Conservation (phyloP, 139 green algal genomes). For the Trebouxia sp. region DNA sequence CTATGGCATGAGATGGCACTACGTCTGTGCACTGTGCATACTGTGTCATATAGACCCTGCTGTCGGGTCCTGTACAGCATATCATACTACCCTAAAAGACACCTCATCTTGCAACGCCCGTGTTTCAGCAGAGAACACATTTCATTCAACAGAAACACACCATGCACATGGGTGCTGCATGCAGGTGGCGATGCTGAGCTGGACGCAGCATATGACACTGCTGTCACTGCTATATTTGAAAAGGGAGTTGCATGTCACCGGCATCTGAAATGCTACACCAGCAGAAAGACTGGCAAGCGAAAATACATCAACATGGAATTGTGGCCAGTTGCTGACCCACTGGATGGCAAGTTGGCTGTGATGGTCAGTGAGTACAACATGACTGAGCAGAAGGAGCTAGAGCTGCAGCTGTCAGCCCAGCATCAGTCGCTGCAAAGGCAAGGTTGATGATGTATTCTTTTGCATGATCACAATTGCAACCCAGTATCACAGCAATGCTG, state of each 20-base stretch:
- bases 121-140: too few relatives aligned
- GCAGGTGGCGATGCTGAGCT: neutral
- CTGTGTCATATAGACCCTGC: too few relatives aligned
- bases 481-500: too few relatives aligned
- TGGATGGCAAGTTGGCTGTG: neutral
- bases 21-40: too few relatives aligned
- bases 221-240: conserved; percentile 5
- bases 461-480: neutral
- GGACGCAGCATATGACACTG: neutral
- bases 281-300: conserved; percentile 6
- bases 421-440: neutral
- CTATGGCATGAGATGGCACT: too few relatives aligned
- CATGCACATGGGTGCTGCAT: too few relatives aligned
- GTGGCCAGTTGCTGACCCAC: conserved; percentile 9
- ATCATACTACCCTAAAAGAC: too few relatives aligned
- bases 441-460: neutral
- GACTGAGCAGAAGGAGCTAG: conserved; percentile 21
- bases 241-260: neutral
- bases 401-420: conserved; percentile 21
- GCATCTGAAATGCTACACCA: neutral
- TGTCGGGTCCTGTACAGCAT: too few relatives aligned
- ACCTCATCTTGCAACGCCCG: too few relatives aligned
- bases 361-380: conserved; percentile 25
- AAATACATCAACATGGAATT: neutral
- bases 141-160: too few relatives aligned